These are phyloP conservation scores for Pseudogymnoascus sp. DNA, from an alignment of 2,329 filamentous ascomycete species.

Conservation along the genomic window DNA sequence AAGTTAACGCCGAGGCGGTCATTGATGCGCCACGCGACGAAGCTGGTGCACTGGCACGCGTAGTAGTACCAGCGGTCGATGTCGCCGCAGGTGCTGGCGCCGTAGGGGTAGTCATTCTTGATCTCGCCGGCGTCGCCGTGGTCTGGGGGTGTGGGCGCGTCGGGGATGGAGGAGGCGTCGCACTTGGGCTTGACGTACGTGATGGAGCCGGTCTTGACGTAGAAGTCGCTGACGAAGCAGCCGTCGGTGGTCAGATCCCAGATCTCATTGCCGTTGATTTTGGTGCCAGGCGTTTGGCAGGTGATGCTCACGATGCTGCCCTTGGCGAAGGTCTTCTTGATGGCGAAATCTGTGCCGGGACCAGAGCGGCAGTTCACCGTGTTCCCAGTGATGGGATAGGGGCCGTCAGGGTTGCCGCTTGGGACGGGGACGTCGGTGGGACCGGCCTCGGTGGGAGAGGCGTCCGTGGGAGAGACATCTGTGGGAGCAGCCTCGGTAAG, in stretches of 20 bases:
- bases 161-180: neutral
- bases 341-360: slow-evolving; percentile 16
- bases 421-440: neutral
- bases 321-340: slow-evolving; percentile 12
- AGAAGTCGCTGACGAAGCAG: slow-evolving; percentile 24
- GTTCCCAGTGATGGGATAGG: slow-evolving; percentile 17
- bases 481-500: neutral
- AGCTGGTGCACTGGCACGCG: slow-evolving; percentile 13
- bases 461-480: neutral
- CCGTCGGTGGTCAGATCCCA: slow-evolving; percentile 24
- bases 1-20: slow-evolving; percentile 11
- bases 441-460: neutral
- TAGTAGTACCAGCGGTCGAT: slow-evolving; percentile 11
- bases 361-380: slow-evolving; percentile 21
- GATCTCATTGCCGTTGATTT: slow-evolving; percentile 17
- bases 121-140: slow-evolving; percentile 3
- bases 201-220: slow-evolving; percentile 20
- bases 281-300: slow-evolving; percentile 12
- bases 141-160: neutral
- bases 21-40: slow-evolving; percentile 12
- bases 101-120: slow-evolving; percentile 11
- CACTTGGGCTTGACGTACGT: neutral
- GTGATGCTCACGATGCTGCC: slow-evolving; percentile 7
- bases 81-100: slow-evolving; percentile 2
- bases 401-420: neutral